Base-by-base conservation (phyloP, 2,329 filamentous ascomycete species). In the Drechslerella coelobrocha region DNA sequence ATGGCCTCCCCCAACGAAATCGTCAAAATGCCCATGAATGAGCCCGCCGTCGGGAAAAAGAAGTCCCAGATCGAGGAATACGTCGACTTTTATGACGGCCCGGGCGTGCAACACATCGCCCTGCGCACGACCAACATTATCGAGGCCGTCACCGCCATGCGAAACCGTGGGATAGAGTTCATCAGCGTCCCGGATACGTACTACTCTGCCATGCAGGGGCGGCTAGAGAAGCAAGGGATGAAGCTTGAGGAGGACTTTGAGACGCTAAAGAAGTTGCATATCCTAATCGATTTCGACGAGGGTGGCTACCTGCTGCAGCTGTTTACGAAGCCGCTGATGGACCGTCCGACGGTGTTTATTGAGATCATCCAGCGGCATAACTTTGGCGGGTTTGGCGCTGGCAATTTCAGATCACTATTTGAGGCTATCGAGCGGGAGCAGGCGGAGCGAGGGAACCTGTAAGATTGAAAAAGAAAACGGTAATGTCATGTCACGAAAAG, bases 21-120 rank as follows among this genome's bases (percentile, higher is more conserved):
- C 2, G 91, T 97, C 80, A 97, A 97, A 82, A 97, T 97, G 92
- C 93, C 93, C 76, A 96, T 97, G 84, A 97, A 97, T 82, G 92
- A 97, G 81, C 93, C 93, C 1, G 93, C 93, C 0, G 82, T 85
- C 0, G 93, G 92, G 68, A 94, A 94, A 82, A 93, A 91, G 81
- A 90, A 91, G 79, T 91, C 88, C 9, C 93, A 97, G 81, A 97
- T 97, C 75, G 92, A 97, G 79, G 93, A 97, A 81, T 92, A 89
- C 78, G 87, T 97, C 74, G 84, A 90, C 78, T 97, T 94, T 83
- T 96, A 96, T 82, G 86, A 88, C 54, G 93, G 93, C 0, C 83
- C 92, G 0, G 93, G 93, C 50, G 91, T 97, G 0, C 93, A 97
- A 82, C 93, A 97, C 81, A 94, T 97, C 74, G 93, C 92, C 10